phyloP scores from a whole-genome alignment of 768 basidiomycete species.

The Lentinula aciculospora region DNA sequence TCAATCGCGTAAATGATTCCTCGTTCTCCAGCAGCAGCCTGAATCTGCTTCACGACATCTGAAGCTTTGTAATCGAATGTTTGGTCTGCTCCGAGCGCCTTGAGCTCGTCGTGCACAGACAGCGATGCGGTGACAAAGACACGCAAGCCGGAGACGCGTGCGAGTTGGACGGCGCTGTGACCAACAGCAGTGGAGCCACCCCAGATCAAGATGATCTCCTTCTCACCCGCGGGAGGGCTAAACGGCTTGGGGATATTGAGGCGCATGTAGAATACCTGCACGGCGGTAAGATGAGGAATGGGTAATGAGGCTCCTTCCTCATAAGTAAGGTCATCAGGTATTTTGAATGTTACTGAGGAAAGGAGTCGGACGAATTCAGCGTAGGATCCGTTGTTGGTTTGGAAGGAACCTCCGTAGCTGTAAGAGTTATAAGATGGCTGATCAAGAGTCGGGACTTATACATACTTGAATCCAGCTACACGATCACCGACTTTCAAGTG shows the following conservation, averaged over 20 bases:
- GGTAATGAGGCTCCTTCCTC: slow-evolving; percentile 5
- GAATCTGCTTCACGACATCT: slow-evolving; percentile 1
- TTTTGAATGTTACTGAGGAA: background rate
- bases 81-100: slow-evolving; percentile 2
- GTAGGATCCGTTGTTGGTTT: slow-evolving; percentile 3
- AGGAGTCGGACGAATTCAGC: slow-evolving; percentile 4
- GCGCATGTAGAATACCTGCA: slow-evolving; percentile 6
- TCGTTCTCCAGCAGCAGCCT: background rate
- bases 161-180: slow-evolving; percentile 4
- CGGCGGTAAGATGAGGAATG: slow-evolving; percentile 5
- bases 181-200: slow-evolving; percentile 7
- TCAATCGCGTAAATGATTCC: background rate
- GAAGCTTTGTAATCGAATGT: slow-evolving; percentile 2
- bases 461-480: slow-evolving; percentile 4
- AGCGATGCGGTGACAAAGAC: slow-evolving; percentile 4
- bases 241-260: slow-evolving; percentile 1
- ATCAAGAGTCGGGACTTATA: background rate
- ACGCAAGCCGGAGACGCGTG: background rate
- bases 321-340: background rate
- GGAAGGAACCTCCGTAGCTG: background rate
- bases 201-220: slow-evolving; percentile 3
- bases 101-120: background rate
- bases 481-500: slow-evolving; percentile 7
- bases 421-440: background rate
- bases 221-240: background rate